These are phyloP conservation scores for Austropuccinia psidii DNA, from an alignment of 1,284 basidiomycete species.

Conservation along the genomic window DNA sequence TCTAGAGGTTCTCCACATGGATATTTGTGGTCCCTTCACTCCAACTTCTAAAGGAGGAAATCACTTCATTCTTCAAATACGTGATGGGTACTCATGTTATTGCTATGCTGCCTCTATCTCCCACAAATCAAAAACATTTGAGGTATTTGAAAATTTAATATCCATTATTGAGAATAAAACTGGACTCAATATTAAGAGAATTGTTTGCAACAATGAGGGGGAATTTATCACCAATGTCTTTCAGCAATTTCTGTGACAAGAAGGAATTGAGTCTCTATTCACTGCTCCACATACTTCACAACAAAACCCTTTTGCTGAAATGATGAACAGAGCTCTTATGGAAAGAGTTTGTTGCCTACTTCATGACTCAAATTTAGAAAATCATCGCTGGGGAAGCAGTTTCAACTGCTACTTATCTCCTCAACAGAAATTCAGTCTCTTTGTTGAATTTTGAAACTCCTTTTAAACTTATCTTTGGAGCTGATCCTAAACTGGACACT, in stretches of 20 bases:
- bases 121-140: too few species aligned
- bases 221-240: neutral
- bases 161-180: too few species aligned
- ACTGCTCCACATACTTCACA: conserved; percentile 18
- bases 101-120: too few species aligned
- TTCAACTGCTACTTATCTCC: neutral
- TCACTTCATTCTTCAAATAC: too few species aligned
- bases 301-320: conserved; percentile 15
- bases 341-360: neutral
- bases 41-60: too few species aligned
- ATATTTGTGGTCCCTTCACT: too few species aligned
- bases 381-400: neutral
- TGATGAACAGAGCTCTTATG: neutral
- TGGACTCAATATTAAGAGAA: too few species aligned
- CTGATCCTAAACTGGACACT: neutral
- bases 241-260: neutral
- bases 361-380: neutral
- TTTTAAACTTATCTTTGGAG: neutral
- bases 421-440: neutral
- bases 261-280: neutral
- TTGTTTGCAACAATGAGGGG: too few species aligned
- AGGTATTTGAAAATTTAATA: too few species aligned
- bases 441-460: neutral
- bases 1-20: too few species aligned
- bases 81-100: too few species aligned